A percentile compares a stretch with the other conserved stretches of the same genome.
Evolutionary conservation across 2,329 filamentous ascomycete species (phyloP).

Genomic region (Fusarium chuoi): DNA sequence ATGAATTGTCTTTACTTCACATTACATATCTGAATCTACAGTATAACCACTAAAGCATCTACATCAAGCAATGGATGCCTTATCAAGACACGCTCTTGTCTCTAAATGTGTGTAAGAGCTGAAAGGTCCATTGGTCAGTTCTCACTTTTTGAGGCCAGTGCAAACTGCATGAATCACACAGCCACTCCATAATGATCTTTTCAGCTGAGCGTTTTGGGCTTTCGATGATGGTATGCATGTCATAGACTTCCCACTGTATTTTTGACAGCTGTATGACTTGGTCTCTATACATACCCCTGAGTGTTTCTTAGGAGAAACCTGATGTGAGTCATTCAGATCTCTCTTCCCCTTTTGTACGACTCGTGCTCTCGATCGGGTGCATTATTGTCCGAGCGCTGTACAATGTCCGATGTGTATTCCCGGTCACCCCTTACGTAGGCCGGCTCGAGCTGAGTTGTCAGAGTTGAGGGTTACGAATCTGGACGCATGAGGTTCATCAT

Average conservation of each 20-base stretch:
- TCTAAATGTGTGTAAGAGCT: not conserved
- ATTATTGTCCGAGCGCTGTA: not conserved
- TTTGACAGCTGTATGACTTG: not conserved
- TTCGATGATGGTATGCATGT: not conserved
- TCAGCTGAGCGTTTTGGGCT: not conserved
- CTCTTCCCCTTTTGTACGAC: not conserved
- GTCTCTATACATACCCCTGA: not conserved
- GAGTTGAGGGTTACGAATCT: not conserved
- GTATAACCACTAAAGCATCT: not conserved
- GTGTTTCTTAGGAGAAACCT: not conserved
- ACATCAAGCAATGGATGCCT: not conserved
- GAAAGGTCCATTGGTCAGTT: not conserved
- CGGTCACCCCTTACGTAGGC: too few relatives aligned
- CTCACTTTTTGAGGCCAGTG: not conserved
- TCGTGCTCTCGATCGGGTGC: not conserved
- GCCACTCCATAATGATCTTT: not conserved
- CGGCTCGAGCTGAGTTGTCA: not conserved
- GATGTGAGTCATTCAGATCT: not conserved
- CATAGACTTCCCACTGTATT: not conserved
- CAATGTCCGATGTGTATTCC: not conserved
- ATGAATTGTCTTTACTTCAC: not conserved
- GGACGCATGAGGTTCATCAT: fast-evolving
- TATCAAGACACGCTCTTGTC: not conserved
- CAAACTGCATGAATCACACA: not conserved
- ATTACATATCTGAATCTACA: not conserved